Percentiles rank a stretch among this genome's conserved stretches.
These are phyloP conservation scores for Colletotrichum liaoningense DNA, from an alignment of 2,329 filamentous ascomycete genomes.

Conservation along the genomic window DNA sequence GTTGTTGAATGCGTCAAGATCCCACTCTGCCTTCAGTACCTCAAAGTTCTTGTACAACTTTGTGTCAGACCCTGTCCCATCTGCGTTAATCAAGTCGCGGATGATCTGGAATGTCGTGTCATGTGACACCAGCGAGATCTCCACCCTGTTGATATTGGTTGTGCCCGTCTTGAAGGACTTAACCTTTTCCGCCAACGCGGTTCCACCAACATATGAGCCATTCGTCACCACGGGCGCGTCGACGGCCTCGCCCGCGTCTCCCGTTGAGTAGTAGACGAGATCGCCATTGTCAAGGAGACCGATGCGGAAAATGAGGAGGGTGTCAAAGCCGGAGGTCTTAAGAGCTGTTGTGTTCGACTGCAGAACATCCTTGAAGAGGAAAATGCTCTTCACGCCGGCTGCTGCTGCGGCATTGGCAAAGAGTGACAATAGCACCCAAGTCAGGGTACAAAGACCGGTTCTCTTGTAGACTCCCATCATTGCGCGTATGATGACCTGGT, in stretches of 20 bases:
- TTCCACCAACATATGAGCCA: conserved; percentile 59
- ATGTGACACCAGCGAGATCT: conserved; percentile 57
- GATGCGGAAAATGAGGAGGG: conserved; percentile 56
- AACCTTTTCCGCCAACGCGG: conserved; percentile 59
- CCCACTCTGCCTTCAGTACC: conserved; percentile 53
- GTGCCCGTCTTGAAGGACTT: conserved; percentile 46
- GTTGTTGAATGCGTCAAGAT: conserved; percentile 58
- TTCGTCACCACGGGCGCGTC: conserved; percentile 44
- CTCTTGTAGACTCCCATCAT: background rate
- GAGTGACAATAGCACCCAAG: background rate
- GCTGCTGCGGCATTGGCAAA: background rate
- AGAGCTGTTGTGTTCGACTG: conserved; percentile 55
- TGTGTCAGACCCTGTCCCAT: conserved; percentile 47
- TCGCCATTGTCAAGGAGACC: conserved; percentile 54
- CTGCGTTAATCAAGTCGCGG: conserved; percentile 48
- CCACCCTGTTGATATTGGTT: conserved; percentile 50
- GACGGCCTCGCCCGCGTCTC: conserved; percentile 48
- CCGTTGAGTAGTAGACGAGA: conserved; percentile 59
- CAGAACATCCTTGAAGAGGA: conserved; percentile 56
- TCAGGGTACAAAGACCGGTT: background rate
- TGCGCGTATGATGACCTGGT: background rate
- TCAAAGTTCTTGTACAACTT: conserved; percentile 53
- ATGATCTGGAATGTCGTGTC: conserved; percentile 43
- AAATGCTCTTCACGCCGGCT: conserved; percentile 41
- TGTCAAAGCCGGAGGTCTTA: conserved; percentile 55